Percentiles rank a stretch among this genome's conserved stretches.
These are phyloP conservation scores for Zygosaccharomyces lentus DNA, from an alignment of 805 yeast species.

Conservation along the genomic window DNA sequence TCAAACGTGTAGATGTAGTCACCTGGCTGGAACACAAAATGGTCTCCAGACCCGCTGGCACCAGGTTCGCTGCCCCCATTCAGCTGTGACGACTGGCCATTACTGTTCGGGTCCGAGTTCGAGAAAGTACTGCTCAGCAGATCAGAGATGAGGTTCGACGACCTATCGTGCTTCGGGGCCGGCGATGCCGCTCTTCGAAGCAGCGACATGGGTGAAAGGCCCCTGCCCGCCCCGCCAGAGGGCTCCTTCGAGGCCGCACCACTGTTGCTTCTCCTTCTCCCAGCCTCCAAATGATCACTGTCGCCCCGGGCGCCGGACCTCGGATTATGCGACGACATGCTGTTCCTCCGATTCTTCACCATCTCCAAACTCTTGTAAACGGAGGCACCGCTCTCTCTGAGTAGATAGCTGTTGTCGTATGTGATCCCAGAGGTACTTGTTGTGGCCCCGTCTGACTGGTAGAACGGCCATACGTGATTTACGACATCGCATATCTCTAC, in stretches of 20 bases:
- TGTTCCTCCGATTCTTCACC: slow-evolving; percentile 8
- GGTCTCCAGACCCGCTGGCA: slow-evolving; percentile 23
- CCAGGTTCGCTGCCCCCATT: not conserved
- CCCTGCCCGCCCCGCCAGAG: slow-evolving; percentile 15
- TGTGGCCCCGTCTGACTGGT: slow-evolving; percentile 44
- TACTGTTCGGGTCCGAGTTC: slow-evolving; percentile 4
- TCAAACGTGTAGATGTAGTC: slow-evolving; percentile 92
- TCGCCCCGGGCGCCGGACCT: slow-evolving; percentile 13
- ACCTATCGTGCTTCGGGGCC: slow-evolving; percentile 15
- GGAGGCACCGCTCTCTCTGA: slow-evolving; percentile 25
- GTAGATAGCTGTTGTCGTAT: slow-evolving; percentile 14
- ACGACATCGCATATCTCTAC: slow-evolving; percentile 62
- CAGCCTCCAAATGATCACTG: not conserved
- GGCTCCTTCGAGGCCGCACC: slow-evolving; percentile 3
- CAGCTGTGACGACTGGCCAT: not conserved
- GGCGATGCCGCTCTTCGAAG: slow-evolving; percentile 29
- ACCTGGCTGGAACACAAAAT: slow-evolving; percentile 67
- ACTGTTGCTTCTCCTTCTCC: slow-evolving; percentile 7
- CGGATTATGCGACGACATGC: slow-evolving; percentile 30
- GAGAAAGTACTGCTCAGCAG: slow-evolving; percentile 23
- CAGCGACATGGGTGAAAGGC: slow-evolving; percentile 30
- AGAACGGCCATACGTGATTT: slow-evolving; percentile 90
- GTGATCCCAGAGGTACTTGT: slow-evolving; percentile 2
- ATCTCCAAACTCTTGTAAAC: slow-evolving; percentile 22
- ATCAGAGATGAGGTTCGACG: slow-evolving; percentile 27